phyloP scores from a whole-genome alignment of 805 yeast species.

The Candida caryicola region DNA sequence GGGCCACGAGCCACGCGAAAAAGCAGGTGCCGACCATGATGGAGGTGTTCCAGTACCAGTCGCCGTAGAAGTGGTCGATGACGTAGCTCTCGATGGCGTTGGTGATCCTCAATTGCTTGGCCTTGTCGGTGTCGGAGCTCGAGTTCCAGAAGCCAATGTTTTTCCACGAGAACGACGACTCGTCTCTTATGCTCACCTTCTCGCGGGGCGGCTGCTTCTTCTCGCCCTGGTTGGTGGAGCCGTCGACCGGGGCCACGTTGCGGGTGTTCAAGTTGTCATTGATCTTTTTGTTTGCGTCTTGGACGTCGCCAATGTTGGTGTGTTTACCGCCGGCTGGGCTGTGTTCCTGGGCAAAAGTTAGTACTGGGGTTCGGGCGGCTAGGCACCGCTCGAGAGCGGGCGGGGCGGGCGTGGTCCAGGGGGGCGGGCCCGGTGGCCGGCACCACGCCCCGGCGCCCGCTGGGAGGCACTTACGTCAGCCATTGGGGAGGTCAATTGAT shows the following conservation, averaged over 20 bases:
- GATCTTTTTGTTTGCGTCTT: slow-evolving; percentile 13
- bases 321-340: not conserved
- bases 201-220: slow-evolving; percentile 6
- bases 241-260: slow-evolving; percentile 17
- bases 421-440: too few relatives aligned
- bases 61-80: slow-evolving; percentile 66
- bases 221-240: slow-evolving; percentile 5
- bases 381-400: too few relatives aligned
- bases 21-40: slow-evolving; percentile 67
- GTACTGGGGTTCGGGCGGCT: too few relatives aligned
- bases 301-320: slow-evolving; percentile 9
- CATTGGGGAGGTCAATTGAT: too few relatives aligned
- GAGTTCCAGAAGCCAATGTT: slow-evolving; percentile 39
- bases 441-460: too few relatives aligned
- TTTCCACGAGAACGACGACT: slow-evolving; percentile 40
- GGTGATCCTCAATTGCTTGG: slow-evolving; percentile 19
- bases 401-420: too few relatives aligned
- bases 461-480: too few relatives aligned
- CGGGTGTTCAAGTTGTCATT: slow-evolving; percentile 8
- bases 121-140: slow-evolving; percentile 20
- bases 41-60: slow-evolving; percentile 68
- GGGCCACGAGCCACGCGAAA: slow-evolving; percentile 66
- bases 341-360: slow-evolving; percentile 1
- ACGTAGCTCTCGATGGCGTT: slow-evolving; percentile 55
- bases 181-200: slow-evolving; percentile 24